Evolutionary conservation across 495 filamentous ascomycete species (phyloP).

Genomic region (Echria macrotheca): DNA sequence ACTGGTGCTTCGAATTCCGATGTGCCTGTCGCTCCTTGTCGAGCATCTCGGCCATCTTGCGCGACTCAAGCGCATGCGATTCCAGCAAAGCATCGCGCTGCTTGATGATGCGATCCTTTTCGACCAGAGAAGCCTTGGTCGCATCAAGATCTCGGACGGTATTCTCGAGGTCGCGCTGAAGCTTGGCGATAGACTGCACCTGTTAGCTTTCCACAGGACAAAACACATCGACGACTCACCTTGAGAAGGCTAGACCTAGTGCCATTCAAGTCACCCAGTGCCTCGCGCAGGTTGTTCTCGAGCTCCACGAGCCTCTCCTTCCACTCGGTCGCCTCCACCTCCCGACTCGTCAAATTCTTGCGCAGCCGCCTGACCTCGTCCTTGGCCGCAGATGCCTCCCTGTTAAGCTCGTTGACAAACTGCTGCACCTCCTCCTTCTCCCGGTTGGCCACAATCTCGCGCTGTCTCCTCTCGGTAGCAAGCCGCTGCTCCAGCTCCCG

Average conservation of each 20-base stretch:
- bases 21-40: slow-evolving; percentile 87
- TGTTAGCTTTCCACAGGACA: too few species aligned
- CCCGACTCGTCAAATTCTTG: slow-evolving; percentile 72
- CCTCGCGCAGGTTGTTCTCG: slow-evolving; percentile 79
- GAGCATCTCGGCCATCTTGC: slow-evolving; percentile 78
- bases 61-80: slow-evolving; percentile 76
- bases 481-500: slow-evolving; percentile 74
- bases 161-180: slow-evolving; percentile 81
- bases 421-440: slow-evolving; percentile 78
- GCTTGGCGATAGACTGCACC: slow-evolving; percentile 67
- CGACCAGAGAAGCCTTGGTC: slow-evolving; percentile 65
- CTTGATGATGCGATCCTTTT: slow-evolving; percentile 83
- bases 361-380: slow-evolving; percentile 79
- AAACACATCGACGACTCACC: slow-evolving; percentile 42
- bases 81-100: slow-evolving; percentile 92
- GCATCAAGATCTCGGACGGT: slow-evolving; percentile 76
- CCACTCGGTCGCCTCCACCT: slow-evolving; percentile 84
- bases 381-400: slow-evolving; percentile 70
- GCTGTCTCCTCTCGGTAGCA: slow-evolving; percentile 73
- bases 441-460: slow-evolving; percentile 75
- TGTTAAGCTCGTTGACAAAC: slow-evolving; percentile 77
- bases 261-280: slow-evolving; percentile 74
- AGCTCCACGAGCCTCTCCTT: slow-evolving; percentile 84
- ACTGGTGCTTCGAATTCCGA: slow-evolving; percentile 74
- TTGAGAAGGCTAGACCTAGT: slow-evolving; percentile 81